Conservation (phyloP, 2,329 filamentous ascomycete species). For the Cladophialophora chaetospira region DNA sequence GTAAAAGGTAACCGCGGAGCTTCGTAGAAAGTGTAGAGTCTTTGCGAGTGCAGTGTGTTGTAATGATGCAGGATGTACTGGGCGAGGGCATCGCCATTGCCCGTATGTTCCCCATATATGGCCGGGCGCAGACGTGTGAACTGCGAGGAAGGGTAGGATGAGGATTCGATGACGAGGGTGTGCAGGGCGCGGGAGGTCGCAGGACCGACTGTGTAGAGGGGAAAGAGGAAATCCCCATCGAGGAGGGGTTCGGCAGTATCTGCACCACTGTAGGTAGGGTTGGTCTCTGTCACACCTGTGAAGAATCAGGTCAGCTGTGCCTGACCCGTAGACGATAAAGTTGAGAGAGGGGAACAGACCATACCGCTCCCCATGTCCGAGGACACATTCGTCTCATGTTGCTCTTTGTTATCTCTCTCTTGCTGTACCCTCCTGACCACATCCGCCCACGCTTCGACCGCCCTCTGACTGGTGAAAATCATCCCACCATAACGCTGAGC, state of each 20-base stretch:
- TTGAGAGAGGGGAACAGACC: constrained; percentile 18
- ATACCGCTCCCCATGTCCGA: constrained; percentile 32
- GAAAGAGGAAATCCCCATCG: constrained; percentile 31
- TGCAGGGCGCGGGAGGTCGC: constrained; percentile 66
- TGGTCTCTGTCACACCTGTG: not conserved
- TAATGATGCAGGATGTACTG: constrained; percentile 80
- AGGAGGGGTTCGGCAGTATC: not conserved
- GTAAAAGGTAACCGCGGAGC: constrained; percentile 30
- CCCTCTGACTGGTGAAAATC: constrained; percentile 53
- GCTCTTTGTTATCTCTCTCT: not conserved
- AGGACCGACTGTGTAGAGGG: constrained; percentile 53
- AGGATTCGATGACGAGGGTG: constrained; percentile 46
- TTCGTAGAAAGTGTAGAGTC: constrained; percentile 21
- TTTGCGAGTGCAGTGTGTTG: constrained; percentile 40
- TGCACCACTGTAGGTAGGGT: not conserved
- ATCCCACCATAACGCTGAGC: constrained; percentile 46
- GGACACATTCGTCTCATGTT: not conserved
- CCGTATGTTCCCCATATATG: constrained; percentile 77
- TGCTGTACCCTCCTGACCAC: constrained; percentile 38
- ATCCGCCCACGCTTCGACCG: constrained; percentile 49
- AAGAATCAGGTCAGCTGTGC: not conserved
- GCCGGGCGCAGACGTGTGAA: constrained; percentile 49
- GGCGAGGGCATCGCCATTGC: constrained; percentile 80
- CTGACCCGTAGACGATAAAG: not conserved
- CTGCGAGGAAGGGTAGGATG: constrained; percentile 8